Conservation (phyloP, 441 rosid genomes). For the Monsonia emarginata region DNA sequence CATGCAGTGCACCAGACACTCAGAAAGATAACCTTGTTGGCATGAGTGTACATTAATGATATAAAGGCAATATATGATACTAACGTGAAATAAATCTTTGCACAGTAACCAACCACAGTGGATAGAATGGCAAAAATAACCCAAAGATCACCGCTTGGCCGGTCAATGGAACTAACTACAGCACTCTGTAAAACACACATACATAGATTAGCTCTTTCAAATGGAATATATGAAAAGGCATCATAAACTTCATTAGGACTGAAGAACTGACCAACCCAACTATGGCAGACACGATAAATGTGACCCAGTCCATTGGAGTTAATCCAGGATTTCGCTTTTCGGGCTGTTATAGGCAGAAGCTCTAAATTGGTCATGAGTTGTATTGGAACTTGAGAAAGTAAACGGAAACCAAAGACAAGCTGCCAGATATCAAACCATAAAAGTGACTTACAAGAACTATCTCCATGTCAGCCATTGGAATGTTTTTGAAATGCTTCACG, state of each 20-base stretch:
- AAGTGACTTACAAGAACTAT: conserved; percentile 44
- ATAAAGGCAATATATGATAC: background rate
- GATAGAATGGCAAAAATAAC: conserved; percentile 43
- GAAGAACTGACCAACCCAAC: conserved; percentile 46
- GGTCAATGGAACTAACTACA: conserved; percentile 38
- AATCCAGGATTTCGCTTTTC: conserved; percentile 56
- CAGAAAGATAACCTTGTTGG: background rate
- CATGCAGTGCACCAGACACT: background rate
- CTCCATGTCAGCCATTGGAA: conserved; percentile 63
- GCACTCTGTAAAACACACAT: conserved; percentile 27
- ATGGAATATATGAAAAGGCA: background rate
- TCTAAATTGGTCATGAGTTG: conserved; percentile 2
- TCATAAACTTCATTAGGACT: background rate
- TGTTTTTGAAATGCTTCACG: conserved; percentile 50
- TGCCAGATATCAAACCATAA: background rate
- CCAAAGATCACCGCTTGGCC: conserved; percentile 34
- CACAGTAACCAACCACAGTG: conserved; percentile 39
- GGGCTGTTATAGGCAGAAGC: conserved; percentile 28
- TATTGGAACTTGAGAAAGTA: background rate
- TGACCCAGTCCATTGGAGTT: conserved; percentile 63
- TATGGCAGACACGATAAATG: conserved; percentile 47
- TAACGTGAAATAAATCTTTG: conserved; percentile 46
- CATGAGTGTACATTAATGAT: background rate
- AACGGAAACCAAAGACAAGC: background rate
- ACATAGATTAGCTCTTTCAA: background rate